Evolutionary conservation across 2,329 filamentous ascomycete genomes (phyloP).

Genomic region (Huntiella abstrusa): DNA sequence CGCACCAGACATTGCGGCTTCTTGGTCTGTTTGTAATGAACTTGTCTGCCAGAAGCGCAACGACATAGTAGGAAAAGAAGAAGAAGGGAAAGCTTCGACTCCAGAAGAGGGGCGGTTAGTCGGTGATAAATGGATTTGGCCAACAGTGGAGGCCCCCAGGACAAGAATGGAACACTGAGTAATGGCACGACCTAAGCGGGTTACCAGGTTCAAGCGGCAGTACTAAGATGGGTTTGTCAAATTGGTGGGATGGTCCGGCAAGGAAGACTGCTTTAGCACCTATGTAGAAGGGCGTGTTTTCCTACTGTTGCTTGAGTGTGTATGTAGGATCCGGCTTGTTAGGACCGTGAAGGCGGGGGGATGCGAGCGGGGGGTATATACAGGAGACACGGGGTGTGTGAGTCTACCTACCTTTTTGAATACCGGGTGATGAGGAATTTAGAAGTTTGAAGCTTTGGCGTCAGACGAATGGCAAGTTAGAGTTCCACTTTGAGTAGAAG

Average conservation of each 20-base stretch:
- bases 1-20: constrained; percentile 11
- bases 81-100: constrained; percentile 9
- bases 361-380: too few relatives aligned
- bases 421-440: too few relatives aligned
- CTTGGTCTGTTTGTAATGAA: constrained; percentile 3
- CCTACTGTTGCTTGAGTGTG: too few relatives aligned
- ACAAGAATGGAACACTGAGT: constrained; percentile 3
- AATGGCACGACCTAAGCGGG: constrained; percentile 1
- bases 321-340: too few relatives aligned
- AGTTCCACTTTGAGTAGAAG: too few relatives aligned
- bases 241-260: not conserved
- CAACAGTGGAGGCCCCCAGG: constrained; percentile 1
- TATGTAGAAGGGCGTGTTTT: too few relatives aligned
- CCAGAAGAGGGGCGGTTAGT: constrained; percentile 2
- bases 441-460: too few relatives aligned
- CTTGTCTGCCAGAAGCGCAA: constrained; percentile 11
- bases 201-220: not conserved
- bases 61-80: constrained; percentile 17
- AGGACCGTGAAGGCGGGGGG: too few relatives aligned
- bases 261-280: not conserved
- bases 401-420: too few relatives aligned
- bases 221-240: not conserved
- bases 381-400: too few relatives aligned
- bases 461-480: too few relatives aligned
- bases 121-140: constrained; percentile 9